A percentile compares a stretch with the other conserved stretches of the same genome.
Evolutionary conservation across 1,139 yeast genomes (phyloP).

Genomic region (Kluyveromyces sp.): DNA sequence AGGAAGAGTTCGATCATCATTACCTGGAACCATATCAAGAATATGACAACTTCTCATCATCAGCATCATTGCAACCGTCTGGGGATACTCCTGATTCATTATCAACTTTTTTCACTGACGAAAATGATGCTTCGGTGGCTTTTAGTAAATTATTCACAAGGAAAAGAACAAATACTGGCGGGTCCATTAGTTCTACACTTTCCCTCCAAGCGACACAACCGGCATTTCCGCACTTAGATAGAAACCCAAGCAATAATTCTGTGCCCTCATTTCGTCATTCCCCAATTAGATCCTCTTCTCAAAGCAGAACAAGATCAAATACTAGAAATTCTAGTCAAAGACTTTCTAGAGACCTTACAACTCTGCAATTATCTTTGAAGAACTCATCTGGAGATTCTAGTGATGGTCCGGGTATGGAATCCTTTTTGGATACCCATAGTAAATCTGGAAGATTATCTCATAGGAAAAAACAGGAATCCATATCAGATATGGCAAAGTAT

Average conservation of each 20-base stretch:
- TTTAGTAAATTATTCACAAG: conserved; percentile 29
- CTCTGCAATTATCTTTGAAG: conserved; percentile 1
- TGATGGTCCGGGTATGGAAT: conserved; percentile 9
- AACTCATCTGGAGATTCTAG: conserved; percentile 1
- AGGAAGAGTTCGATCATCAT: conserved; percentile 8
- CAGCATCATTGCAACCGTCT: conserved; percentile 7
- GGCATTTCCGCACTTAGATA: conserved; percentile 11
- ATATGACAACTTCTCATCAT: not conserved
- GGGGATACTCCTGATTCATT: conserved; percentile 4
- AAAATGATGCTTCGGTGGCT: conserved; percentile 31
- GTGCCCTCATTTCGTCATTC: conserved; percentile 25
- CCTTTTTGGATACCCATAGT: conserved; percentile 17
- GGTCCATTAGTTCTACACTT: conserved; percentile 23
- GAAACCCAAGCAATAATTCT: conserved; percentile 21
- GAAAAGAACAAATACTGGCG: conserved; percentile 27
- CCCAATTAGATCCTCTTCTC: conserved; percentile 26
- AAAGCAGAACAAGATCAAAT: conserved; percentile 25
- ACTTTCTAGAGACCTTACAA: conserved; percentile 19
- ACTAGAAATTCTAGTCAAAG: conserved; percentile 22
- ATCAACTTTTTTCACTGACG: conserved; percentile 14
- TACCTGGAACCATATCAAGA: conserved; percentile 8
- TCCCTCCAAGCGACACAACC: conserved; percentile 12
- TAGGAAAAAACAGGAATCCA: conserved; percentile 23
- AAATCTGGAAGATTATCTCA: conserved; percentile 10
- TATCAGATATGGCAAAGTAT: conserved; percentile 16